phyloP scores from a whole-genome alignment of 805 yeast genomes.

The Pichia eremophila region DNA sequence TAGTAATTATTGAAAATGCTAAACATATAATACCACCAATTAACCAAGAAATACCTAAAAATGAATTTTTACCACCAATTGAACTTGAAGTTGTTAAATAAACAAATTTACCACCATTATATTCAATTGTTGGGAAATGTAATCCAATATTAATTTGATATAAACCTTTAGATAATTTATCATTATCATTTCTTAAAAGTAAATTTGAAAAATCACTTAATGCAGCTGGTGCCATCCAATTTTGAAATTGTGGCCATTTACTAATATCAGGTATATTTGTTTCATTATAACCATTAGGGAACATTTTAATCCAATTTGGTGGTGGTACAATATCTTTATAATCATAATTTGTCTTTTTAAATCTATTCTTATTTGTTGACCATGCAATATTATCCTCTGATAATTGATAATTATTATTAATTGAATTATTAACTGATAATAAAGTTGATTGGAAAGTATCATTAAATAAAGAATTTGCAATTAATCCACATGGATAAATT shows the following conservation, averaged over 20 bases:
- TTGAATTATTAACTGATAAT: slow-evolving; percentile 33
- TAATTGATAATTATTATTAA: slow-evolving; percentile 32
- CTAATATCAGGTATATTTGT: slow-evolving; percentile 62
- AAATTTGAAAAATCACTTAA: slow-evolving; percentile 59
- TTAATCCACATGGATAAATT: slow-evolving; percentile 75
- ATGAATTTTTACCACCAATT: slow-evolving; percentile 68
- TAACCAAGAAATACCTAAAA: slow-evolving; percentile 66
- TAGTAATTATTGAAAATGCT: slow-evolving; percentile 42
- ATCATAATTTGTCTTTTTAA: slow-evolving; percentile 52
- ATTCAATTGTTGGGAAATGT: slow-evolving; percentile 70
- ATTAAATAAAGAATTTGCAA: slow-evolving; percentile 72
- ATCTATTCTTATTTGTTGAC: slow-evolving; percentile 57
- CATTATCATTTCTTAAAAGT: slow-evolving; percentile 53
- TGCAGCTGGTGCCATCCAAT: slow-evolving; percentile 83
- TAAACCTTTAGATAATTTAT: slow-evolving; percentile 43
- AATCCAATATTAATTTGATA: slow-evolving; percentile 60
- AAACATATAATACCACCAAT: slow-evolving; percentile 67
- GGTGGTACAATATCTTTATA: slow-evolving; percentile 66
- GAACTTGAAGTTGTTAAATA: slow-evolving; percentile 63
- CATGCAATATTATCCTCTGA: slow-evolving; percentile 56
- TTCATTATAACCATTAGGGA: slow-evolving; percentile 65
- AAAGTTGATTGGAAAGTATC: slow-evolving; percentile 53
- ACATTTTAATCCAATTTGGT: slow-evolving; percentile 68
- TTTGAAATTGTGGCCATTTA: slow-evolving; percentile 62
- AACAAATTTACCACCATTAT: slow-evolving; percentile 56